Evolutionary conservation across 208 protist species (phyloP).

Genomic region (Lotmaria passim): DNA sequence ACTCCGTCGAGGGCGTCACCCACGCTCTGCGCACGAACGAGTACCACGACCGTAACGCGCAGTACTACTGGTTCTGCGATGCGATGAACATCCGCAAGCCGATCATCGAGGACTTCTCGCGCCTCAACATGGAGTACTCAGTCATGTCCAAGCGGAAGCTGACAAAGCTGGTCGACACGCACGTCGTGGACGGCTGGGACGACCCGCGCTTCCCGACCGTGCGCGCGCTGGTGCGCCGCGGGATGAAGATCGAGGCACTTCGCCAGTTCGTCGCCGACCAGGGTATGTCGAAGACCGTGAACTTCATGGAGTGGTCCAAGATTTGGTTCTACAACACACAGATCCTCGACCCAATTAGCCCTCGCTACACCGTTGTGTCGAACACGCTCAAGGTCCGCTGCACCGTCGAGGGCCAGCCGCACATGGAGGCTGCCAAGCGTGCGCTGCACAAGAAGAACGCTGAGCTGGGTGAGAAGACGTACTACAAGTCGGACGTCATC

Average conservation of each 20-base stretch:
- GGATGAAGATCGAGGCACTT: constrained; percentile 97
- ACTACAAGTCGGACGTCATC: constrained; percentile 88
- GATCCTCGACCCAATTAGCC: constrained; percentile 96
- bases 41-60: constrained; percentile 98
- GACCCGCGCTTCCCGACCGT: constrained; percentile 99
- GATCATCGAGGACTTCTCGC: constrained; percentile 95
- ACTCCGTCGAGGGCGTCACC: constrained; percentile 98
- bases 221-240: constrained; percentile 95
- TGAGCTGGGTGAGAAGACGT: constrained; percentile 93
- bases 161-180: constrained; percentile 96
- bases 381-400: constrained; percentile 83
- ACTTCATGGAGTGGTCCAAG: constrained; percentile 98
- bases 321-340: constrained; percentile 99
- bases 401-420: constrained; percentile 65
- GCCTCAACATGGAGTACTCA: constrained; percentile 99
- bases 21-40: constrained; percentile 98
- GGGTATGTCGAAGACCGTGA: constrained; percentile 96
- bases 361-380: constrained; percentile 95
- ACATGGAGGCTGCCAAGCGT: constrained; percentile 69
- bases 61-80: constrained; percentile 98
- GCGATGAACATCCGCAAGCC: constrained; percentile 89
- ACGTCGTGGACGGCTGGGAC: constrained; percentile 97
- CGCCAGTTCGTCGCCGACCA: constrained; percentile 96
- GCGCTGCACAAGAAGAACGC: constrained; percentile 95
- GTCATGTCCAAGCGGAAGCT: constrained; percentile 99